Percentiles rank a stretch among this genome's conserved stretches.
Evolutionary conservation across 768 basidiomycete genomes (phyloP).

Genomic region (Russula dissimulans): DNA sequence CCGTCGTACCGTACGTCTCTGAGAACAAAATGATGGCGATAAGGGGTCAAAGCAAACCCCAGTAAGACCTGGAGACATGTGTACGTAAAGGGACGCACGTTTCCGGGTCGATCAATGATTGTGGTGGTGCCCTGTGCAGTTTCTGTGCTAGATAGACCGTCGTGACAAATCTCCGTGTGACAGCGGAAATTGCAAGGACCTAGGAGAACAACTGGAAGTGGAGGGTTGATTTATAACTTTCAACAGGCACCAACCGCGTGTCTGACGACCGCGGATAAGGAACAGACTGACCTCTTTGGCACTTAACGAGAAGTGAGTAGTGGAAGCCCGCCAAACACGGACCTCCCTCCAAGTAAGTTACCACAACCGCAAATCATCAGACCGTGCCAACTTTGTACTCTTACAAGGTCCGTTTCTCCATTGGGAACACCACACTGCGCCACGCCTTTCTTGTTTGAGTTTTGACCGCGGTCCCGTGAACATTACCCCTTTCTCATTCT

Average conservation of each 20-base stretch:
- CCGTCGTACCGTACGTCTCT: neutral
- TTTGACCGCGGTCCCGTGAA: slow-evolving; percentile 4
- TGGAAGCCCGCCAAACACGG: neutral
- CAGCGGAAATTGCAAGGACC: neutral
- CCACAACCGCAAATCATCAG: slow-evolving; percentile 4
- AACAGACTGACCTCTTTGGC: neutral
- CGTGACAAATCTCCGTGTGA: neutral
- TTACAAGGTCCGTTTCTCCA: slow-evolving; percentile 11
- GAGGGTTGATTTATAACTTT: neutral
- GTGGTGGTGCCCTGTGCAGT: neutral
- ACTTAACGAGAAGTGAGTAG: too few relatives aligned
- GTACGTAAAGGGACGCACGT: neutral
- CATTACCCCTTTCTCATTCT: neutral
- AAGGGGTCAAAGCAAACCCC: neutral
- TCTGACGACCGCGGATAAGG: neutral
- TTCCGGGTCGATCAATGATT: neutral
- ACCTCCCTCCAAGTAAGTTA: neutral
- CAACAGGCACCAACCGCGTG: too few relatives aligned
- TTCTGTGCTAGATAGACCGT: neutral
- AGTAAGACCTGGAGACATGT: neutral
- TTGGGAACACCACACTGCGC: slow-evolving; percentile 7
- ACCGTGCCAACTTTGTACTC: neutral
- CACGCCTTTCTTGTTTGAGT: neutral
- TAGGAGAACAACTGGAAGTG: neutral
- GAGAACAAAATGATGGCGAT: neutral